Evolutionary conservation across 352 stramenopile species (phyloP), one percentile per base, ranked within the genome.

Genomic region (Elongisporangium undulatum): DNA sequence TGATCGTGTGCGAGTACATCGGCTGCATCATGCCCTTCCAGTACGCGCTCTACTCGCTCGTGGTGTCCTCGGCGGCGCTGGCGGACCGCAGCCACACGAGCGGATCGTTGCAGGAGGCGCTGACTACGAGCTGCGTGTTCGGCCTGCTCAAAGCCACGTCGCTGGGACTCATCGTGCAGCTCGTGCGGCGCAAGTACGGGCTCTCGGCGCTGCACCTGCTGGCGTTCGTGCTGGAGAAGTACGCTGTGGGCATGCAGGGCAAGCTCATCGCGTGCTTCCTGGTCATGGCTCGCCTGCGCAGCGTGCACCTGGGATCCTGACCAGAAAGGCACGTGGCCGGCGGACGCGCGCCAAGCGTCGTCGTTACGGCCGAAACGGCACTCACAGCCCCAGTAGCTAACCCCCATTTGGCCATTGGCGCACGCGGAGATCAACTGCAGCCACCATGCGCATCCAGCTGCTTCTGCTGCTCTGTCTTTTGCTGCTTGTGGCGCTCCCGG

Each of bases 211-310:
- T 65, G 51, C 61, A 68, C 6, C 26, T 74, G 48, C 57, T 81
- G 54, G 55, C 59, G 4, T 81, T 81, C 50, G 61, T 81, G 45
- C 51, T 81, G 34, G 69, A 79, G 55, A 66, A 63, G 49, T 71
- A 81, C 52, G 74, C 58, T 29, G 59, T 62, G 38, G 67, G 58
- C 51, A 66, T 74, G 22, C 59, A 69, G 29, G 65, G 58, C 10
- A 74, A 76, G 53, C 58, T 79, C 5, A 52, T 61, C 12, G 66
- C 45, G 16, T 65, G 58, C 39, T 63, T 72, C 38, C 54, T 79
- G 19, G 55, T 73, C 20, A 73, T 76, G 34, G 34, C 34, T 45
- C 34, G 34, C 13, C 13, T 45, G 6, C 34, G 34, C 34, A 45
- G 4, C 34, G 34, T 17, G 34, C 34, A 45, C 7, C 9, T 17